Evolutionary conservation across 1,139 yeast genomes (phyloP), one percentile per base, ranked within the genome.

Genomic region (Yamadazyma siamensis): DNA sequence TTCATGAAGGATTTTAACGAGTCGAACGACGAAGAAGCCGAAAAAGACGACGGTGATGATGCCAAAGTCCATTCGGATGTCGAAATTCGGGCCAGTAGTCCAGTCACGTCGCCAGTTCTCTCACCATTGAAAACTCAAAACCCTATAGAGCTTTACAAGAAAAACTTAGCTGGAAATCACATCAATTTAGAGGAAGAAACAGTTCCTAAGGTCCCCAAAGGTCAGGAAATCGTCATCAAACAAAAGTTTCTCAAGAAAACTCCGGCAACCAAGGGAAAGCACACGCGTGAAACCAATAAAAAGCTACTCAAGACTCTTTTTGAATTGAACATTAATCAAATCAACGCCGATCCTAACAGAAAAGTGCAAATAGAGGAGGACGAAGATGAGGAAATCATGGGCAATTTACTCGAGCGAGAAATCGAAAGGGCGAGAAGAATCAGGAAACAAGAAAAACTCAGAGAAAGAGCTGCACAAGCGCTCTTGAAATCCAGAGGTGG

Each of bases 351-450:
- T 31, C 66, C 68, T 4, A 58, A 59, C 21, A 45, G 53, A 19
- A 61, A 56, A 16, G 41, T 55, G 7, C 39, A 55, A 24, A 11
- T 40, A 4, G 70, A 64, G 34, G 49, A 64, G 27, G 65, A 65
- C 33, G 55, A 63, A 41, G 69, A 64, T 31, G 71, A 64, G 28
- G 70, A 64, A 31, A 54, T 59, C 14, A 62, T 64, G 69, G 70
- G 68, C 3, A 54, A 62, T n/a, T 59, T 81, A 27, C 61, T 81
- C 41, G 87, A 81, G 42, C 67, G 75, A 35, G 89, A 82, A 47
- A 67, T 77, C 44, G 72, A 71, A 39, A 61, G 80, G 40, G 74
- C 63, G 19, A 57, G 76, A 45, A 65, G 61, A 30, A 64, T 73
- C 19, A 62, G 80, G 35, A 71, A 66, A 43, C 68, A 65, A 34